Base-by-base conservation (phyloP, 2,329 filamentous ascomycete genomes). In the Escovopsis weberi region DNA sequence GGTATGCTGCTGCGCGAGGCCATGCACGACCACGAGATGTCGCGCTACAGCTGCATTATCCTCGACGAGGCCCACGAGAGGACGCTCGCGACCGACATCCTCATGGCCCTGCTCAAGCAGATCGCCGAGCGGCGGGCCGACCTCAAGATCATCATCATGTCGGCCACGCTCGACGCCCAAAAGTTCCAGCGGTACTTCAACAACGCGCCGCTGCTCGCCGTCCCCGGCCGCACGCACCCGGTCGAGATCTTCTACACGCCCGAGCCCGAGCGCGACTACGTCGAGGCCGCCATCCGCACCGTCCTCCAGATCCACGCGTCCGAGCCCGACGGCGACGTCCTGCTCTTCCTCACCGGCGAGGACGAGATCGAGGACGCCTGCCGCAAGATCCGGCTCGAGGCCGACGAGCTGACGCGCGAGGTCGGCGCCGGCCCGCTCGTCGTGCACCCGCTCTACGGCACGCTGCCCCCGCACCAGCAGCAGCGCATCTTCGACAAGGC, bases 201-300 rank as follows among this genome's bases (percentile, higher is more conserved):
- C 65, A 78, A 94, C 54, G 91, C 91, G 4, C 91, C 91, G 6
- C 72, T 98, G 35, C 77, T 98, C 41, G 86, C 89, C 23, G 91
- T 98, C 3, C 91, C 91, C 33, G 91, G 91, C 59, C 80, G 91
- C 62, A 98, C 91, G 18, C 82, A 94, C 60, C 88, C 91, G 6
- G 91, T 98, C 55, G 89, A 98, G 67, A 93, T 98, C 49, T 98
- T 94, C 64, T 98, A 98, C 65, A 98, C 91, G 2, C 85, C 87
- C 1, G 88, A 96, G 61, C 85, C 91, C 15, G 91, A 96, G 67
- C 78, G 85, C 55, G 91, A 98, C 59, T 98, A 98, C 58, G 84
- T 98, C 37, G 91, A 98, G 66, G 89, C 89, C 37, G 86, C 91
- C 2, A 78, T 98, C 49, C 75, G 91, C 46, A 98, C 91, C 1